Conservation (phyloP, 345 rosid species). For the Sonneratia alba region DNA sequence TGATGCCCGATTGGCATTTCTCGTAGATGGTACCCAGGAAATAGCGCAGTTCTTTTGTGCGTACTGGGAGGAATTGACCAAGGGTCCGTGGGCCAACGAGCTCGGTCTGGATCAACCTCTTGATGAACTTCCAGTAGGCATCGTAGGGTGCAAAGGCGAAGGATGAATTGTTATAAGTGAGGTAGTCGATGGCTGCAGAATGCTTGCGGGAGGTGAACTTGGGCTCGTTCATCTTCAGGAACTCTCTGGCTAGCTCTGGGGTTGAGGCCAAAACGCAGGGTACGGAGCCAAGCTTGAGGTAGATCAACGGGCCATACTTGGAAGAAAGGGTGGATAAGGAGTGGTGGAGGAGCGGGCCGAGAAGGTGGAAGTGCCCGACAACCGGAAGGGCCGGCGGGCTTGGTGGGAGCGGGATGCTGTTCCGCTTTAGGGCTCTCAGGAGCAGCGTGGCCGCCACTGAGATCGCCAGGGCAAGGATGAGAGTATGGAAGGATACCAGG, state of each 20-base stretch:
- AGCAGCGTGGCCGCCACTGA: neutral
- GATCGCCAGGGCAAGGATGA: neutral
- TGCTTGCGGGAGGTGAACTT: slow-evolving; percentile 25
- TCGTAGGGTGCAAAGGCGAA: slow-evolving; percentile 36
- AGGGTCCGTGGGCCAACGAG: slow-evolving; percentile 32
- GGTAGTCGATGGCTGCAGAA: slow-evolving; percentile 24
- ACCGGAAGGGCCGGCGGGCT: slow-evolving; percentile 28
- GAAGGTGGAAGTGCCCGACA: slow-evolving; percentile 41
- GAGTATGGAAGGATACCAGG: too few relatives aligned
- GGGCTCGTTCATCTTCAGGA: slow-evolving; percentile 29
- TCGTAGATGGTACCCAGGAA: slow-evolving; percentile 9
- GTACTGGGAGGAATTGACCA: slow-evolving; percentile 24
- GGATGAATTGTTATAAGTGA: slow-evolving; percentile 29
- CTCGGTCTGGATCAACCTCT: slow-evolving; percentile 32
- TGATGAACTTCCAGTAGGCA: slow-evolving; percentile 40
- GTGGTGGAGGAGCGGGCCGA: slow-evolving; percentile 27
- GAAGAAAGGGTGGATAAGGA: slow-evolving; percentile 18
- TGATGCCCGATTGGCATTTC: slow-evolving; percentile 15
- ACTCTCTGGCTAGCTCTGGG: slow-evolving; percentile 26
- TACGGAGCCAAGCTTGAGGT: slow-evolving; percentile 28
- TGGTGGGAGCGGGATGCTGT: slow-evolving; percentile 20
- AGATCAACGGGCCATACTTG: slow-evolving; percentile 24
- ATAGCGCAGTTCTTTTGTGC: slow-evolving; percentile 16
- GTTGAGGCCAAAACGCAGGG: slow-evolving; percentile 28
- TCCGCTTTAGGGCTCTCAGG: neutral